Percentiles rank a stretch among this genome's conserved stretches.
Evolutionary conservation across 805 yeast genomes (phyloP).

Genomic region (Metschnikowia sp.): DNA sequence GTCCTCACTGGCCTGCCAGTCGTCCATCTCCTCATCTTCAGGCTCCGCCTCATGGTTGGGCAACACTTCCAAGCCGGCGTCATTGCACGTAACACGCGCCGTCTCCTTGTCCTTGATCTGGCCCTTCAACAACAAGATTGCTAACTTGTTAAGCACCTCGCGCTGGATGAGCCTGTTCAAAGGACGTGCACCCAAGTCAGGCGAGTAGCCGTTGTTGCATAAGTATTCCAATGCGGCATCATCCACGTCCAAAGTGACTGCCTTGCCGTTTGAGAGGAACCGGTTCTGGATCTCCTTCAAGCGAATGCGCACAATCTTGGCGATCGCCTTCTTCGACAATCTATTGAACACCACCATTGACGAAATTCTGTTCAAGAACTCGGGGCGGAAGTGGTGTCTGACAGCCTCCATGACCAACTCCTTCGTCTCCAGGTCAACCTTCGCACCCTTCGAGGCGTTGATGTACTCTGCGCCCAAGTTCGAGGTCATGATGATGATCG

Average conservation of each 20-base stretch:
- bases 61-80: slow-evolving; percentile 69
- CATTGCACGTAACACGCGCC: slow-evolving; percentile 58
- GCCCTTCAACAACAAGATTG: slow-evolving; percentile 82
- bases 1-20: slow-evolving; percentile 58
- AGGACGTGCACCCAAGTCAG: slow-evolving; percentile 96
- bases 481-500: slow-evolving; percentile 93
- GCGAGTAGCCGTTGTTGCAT: slow-evolving; percentile 82
- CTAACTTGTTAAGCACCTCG: slow-evolving; percentile 83
- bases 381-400: slow-evolving; percentile 90
- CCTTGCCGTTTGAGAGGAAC: slow-evolving; percentile 80
- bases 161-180: slow-evolving; percentile 87
- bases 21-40: slow-evolving; percentile 51
- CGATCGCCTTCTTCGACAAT: slow-evolving; percentile 84
- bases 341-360: slow-evolving; percentile 92
- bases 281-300: slow-evolving; percentile 80
- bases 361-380: slow-evolving; percentile 92
- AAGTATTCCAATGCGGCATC: slow-evolving; percentile 77
- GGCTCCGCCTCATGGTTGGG: slow-evolving; percentile 77
- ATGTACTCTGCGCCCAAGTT: slow-evolving; percentile 94
- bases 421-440: slow-evolving; percentile 64
- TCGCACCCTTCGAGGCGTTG: slow-evolving; percentile 59
- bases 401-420: slow-evolving; percentile 82
- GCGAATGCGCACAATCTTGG: slow-evolving; percentile 86
- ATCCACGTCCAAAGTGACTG: slow-evolving; percentile 67
- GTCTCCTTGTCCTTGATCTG: slow-evolving; percentile 85